Percentiles rank a stretch among this genome's conserved stretches.
Evolutionary conservation across 768 basidiomycete genomes (phyloP).

Genomic region (Chiua virens): DNA sequence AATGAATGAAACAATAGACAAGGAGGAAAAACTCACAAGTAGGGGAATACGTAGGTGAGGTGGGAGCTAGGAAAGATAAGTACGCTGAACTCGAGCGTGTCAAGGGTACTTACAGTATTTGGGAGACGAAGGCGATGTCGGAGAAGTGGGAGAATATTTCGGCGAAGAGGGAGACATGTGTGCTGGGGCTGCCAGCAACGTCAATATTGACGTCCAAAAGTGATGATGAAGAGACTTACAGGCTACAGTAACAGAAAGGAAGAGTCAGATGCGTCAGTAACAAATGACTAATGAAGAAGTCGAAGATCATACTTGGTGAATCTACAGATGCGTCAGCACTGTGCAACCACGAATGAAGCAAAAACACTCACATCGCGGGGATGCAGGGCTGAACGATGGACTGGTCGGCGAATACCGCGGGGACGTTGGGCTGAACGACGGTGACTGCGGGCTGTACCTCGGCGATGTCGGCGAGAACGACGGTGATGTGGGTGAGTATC

Average conservation of each 20-base stretch:
- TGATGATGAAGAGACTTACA: slow-evolving; percentile 46
- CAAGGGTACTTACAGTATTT: slow-evolving; percentile 71
- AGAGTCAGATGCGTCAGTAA: slow-evolving; percentile 23
- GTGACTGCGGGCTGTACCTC: slow-evolving; percentile 84
- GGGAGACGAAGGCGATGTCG: slow-evolving; percentile 88
- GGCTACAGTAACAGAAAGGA: slow-evolving; percentile 40
- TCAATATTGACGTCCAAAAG: slow-evolving; percentile 4
- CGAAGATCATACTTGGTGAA: slow-evolving; percentile 67
- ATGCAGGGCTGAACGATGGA: slow-evolving; percentile 91
- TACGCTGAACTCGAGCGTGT: not conserved
- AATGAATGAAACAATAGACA: not conserved
- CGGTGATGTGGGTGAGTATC: slow-evolving; percentile 84
- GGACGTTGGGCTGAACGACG: slow-evolving; percentile 87
- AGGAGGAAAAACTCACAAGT: slow-evolving; percentile 58
- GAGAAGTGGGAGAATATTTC: slow-evolving; percentile 92
- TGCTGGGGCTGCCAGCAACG: slow-evolving; percentile 55
- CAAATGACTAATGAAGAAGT: not conserved
- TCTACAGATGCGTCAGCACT: slow-evolving; percentile 41
- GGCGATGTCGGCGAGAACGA: slow-evolving; percentile 87
- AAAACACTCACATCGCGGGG: slow-evolving; percentile 73
- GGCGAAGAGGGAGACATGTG: slow-evolving; percentile 89
- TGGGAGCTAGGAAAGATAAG: slow-evolving; percentile 56
- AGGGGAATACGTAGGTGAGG: slow-evolving; percentile 85
- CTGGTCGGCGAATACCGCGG: slow-evolving; percentile 88
- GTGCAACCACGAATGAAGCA: not conserved